Conservation (phyloP, 2,329 filamentous ascomycete species). For the Drechmeria coniospora region DNA sequence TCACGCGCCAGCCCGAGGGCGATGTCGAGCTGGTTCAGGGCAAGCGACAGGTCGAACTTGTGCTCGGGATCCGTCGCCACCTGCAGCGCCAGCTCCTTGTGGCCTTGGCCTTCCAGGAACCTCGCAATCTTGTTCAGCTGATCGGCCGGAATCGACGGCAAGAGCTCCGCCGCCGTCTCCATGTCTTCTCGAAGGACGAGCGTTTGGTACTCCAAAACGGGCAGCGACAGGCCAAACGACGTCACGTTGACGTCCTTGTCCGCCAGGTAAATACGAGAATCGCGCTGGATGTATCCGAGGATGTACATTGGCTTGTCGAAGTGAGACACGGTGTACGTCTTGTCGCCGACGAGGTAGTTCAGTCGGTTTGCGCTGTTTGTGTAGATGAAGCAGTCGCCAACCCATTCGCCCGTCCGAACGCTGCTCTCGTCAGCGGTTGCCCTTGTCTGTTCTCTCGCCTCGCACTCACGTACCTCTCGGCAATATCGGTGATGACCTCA, state of each 20-base stretch:
- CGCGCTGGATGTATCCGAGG: slow-evolving; percentile 84
- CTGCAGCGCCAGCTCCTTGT: slow-evolving; percentile 88
- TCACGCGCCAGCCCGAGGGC: slow-evolving; percentile 71
- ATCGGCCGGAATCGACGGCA: slow-evolving; percentile 71
- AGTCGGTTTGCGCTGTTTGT: slow-evolving; percentile 92
- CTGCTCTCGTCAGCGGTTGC: slow-evolving; percentile 24
- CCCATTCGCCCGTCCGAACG: slow-evolving; percentile 91
- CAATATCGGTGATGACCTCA: slow-evolving; percentile 90
- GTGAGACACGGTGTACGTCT: slow-evolving; percentile 94
- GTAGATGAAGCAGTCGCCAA: slow-evolving; percentile 98
- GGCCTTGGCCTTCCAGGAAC: slow-evolving; percentile 91
- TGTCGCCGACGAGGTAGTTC: slow-evolving; percentile 95
- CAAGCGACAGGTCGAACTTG: slow-evolving; percentile 83
- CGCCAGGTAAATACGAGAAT: slow-evolving; percentile 86
- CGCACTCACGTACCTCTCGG: slow-evolving; percentile 49
- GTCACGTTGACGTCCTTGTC: slow-evolving; percentile 92
- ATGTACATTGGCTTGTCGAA: slow-evolving; percentile 94
- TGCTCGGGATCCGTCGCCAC: slow-evolving; percentile 92
- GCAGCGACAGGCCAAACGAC: slow-evolving; percentile 79
- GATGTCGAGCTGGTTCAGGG: slow-evolving; percentile 68
- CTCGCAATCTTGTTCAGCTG: slow-evolving; percentile 97
- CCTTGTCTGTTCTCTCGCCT: not conserved
- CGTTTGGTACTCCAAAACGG: slow-evolving; percentile 93
- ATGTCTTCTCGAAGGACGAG: slow-evolving; percentile 86
- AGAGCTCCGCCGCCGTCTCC: slow-evolving; percentile 74